Base-by-base conservation (phyloP, 208 protist species). In the Vickermania ingenoplastis region DNA sequence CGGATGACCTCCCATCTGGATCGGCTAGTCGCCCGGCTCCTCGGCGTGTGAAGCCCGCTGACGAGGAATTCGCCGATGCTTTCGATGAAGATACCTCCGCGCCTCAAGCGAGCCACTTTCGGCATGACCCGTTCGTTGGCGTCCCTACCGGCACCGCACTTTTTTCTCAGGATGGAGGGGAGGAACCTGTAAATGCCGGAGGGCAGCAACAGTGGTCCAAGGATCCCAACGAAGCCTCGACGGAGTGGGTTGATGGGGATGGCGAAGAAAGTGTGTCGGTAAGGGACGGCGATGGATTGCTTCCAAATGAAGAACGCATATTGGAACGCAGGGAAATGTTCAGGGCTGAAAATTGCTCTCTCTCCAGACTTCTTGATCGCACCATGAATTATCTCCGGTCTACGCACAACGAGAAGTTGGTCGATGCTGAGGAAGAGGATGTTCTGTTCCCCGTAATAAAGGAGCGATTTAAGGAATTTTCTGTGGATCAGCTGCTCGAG, bases 401-500 rank as follows among this genome's bases (percentile, higher is more conserved):
- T 0, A 79, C 79, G 3, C 57, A 72, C 13, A 83, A 83, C 57
- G 45, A 69, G 2, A 55, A 50, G 4, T 63, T 89, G 21, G 84
- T 92, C 4, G 80, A 73, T 11, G 65, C 69, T 7, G 45, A 73
- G n/a, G 81, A 89, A 48, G 81, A 92, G 55, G 75, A 86, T 56
- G 41, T 69, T 3, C 27, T 92, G 13, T 92, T 92, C 56, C 85
- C 85, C 13, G 81, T 87, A 2, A 31, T 92, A 23, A 50, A 75
- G 17, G 70, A 82, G 2, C 74, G 81, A 11, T 53, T 89, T 2
- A 51, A 61, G 21, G 73, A 89, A 53, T 58, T 85, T n/a, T 61
- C 68, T 28, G 31, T 89, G 1, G 26, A 55, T 1, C 76, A 85
- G 57, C 51, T 89, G 61, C 68, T 92, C 14, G 81, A 89, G 31